Conservation (phyloP, 2,329 filamentous ascomycete genomes). For the Purpureocillium lavendulum region DNA sequence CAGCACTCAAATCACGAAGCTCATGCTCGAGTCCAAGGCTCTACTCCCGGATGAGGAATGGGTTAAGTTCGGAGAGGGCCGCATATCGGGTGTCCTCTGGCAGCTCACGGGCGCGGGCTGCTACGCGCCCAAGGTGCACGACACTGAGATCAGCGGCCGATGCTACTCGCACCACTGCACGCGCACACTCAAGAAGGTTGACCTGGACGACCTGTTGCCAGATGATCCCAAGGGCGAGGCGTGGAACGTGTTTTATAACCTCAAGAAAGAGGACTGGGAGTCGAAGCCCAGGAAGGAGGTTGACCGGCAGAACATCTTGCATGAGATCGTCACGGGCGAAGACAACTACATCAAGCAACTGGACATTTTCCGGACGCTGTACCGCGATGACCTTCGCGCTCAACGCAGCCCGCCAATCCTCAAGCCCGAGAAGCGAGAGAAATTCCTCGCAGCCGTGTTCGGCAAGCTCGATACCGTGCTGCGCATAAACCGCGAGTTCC, state of each 20-base stretch:
- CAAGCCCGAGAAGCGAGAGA: conserved; percentile 64
- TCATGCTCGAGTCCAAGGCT: conserved; percentile 72
- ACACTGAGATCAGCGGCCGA: conserved; percentile 58
- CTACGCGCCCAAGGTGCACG: conserved; percentile 79
- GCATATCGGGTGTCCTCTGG: conserved; percentile 82
- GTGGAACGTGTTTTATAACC: conserved; percentile 82
- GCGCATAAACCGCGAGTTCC: conserved; percentile 83
- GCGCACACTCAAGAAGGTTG: conserved; percentile 88
- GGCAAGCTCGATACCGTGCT: conserved; percentile 84
- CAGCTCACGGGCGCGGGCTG: conserved; percentile 88
- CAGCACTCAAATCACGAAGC: conserved; percentile 65
- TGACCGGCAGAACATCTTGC: conserved; percentile 85
- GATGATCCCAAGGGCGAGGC: conserved; percentile 67
- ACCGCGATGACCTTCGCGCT: conserved; percentile 68
- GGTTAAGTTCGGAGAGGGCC: conserved; percentile 81
- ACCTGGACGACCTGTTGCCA: conserved; percentile 65
- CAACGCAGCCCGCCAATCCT: conserved; percentile 70
- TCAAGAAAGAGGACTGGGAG: conserved; percentile 70
- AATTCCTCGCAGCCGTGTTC: conserved; percentile 80
- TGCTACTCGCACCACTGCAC: conserved; percentile 96
- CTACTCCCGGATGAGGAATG: conserved; percentile 90
- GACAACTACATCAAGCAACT: conserved; percentile 86
- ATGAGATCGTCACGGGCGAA: conserved; percentile 92
- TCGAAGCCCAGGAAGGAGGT: conserved; percentile 75
- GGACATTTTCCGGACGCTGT: conserved; percentile 76